Evolutionary conservation across 768 basidiomycete genomes (phyloP), one percentile per base, ranked within the genome.

Genomic region (Auricularia heimuer): DNA sequence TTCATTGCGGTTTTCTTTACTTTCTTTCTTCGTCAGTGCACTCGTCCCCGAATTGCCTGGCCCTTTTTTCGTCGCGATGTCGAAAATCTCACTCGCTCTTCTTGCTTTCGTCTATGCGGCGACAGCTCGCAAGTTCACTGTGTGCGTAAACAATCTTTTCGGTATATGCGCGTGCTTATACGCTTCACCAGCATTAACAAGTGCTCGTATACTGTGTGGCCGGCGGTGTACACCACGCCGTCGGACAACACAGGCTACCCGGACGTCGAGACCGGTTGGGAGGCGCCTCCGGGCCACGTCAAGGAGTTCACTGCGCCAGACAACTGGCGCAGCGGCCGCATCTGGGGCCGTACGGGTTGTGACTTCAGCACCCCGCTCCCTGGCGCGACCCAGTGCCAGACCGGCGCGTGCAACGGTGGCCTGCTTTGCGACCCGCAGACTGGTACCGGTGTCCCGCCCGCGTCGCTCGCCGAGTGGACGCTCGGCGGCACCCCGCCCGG

Each of bases 381-480:
- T 34, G 42, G 35, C 11, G 62, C 65, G 21, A 64, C 63, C 0
- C 45, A 63, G 18, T 69, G 69, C 65, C 10, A 37, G n/a, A 67
- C 64, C 14, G 69, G 69, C 3, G 69, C 67, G 7, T 64, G 64
- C 64, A 64, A 64, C 42, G 64, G 64, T 16, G 64, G 64, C 18
- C 56, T 64, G 37, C 54, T 64, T 16, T 64, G 64, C 42, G 64
- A 64, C 56, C 64, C 64, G 11, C 24, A 36, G 16, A 61, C 64
- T n/a, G 67, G 67, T 2, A 68, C 66, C 1, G 67, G 67, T 33
- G 69, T 70, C 3, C 66, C 69, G 16, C 69, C 67, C 3, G 67
- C 67, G 3, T 62, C 54, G 6, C 65, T 69, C 8, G 69, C 67
- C 42, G 69, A 67, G 18, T 64, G 58, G n/a, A 68, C 67, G 62